Evolutionary conservation across 1,284 basidiomycete species (phyloP), one percentile per base, ranked within the genome.

Genomic region (Leccinum griseonigrum): DNA sequence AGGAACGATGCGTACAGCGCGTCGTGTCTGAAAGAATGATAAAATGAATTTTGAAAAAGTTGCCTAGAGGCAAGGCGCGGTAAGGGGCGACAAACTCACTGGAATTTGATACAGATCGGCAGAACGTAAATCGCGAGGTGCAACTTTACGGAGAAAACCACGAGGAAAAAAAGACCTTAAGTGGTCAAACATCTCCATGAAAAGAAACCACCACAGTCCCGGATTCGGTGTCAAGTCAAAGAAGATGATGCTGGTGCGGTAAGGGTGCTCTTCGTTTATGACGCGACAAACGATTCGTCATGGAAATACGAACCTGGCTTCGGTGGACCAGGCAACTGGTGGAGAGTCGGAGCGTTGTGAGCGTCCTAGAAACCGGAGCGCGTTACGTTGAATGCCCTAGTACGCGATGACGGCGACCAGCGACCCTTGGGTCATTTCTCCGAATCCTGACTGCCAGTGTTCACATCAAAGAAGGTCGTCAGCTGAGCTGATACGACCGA

Each of bases 131-230:
- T 91, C 14, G 90, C 72, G 16, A 95, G 80, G 71, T 99, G 97
- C 3, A 94, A 80, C 88, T 97, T 75, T 69, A 94, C 93, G 50
- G 93, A 94, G 76, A 98, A 98, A n/a, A 93, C 92, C 80, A 96
- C 90, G 18, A 97, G 79, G 81, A 22, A 98, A 99, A 78, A 98
- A 98, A 3, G 89, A 85, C 34, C 96, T 83, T 79, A 98, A 99
- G 75, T 99, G 93, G 71, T 98, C 95, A 69, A 99, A 99, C 90
- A 98, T 98, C 75, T 99, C 96, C 13, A 95, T 98, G 78, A 98
- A 98, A 78, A 98, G 98, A 77, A 99, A 99, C 97, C 97, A 99
- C 90, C 94, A 95, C 43, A 98, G 78, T 3, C 97, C 97, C 8
- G 94, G 87, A 69, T 97, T 98, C 0, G 97, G 97, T 5, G 94